Base-by-base conservation (phyloP, 208 protist genomes). In the Crithidia mellificae region DNA sequence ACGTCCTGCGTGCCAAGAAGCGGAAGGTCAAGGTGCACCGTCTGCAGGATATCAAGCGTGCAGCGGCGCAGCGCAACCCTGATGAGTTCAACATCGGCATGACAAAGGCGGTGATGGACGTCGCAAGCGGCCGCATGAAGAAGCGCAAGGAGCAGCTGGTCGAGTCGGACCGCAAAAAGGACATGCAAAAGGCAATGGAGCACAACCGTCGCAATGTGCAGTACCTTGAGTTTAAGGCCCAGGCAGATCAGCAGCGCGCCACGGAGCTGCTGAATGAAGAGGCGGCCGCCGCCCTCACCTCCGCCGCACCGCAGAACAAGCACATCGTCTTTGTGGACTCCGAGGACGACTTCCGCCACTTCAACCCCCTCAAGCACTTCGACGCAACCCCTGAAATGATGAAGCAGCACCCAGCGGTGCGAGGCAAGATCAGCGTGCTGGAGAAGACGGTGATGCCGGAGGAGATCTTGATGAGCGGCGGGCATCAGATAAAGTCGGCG, bases 11-110 rank as follows among this genome's bases (percentile, higher is more conserved):
- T 20, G 76, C 93, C 8, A 85, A 89, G 47, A 84, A 88, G 68
- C 80, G 89, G 22, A 84, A 93, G 49, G 69, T 72, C 0, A 97
- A 97, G 67, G 78, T 94, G 15, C 61, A 87, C 56, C 74, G 78
- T 15, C 78, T 98, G 19, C 63, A 83, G 51, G 43, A 91, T 44
- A 74, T 98, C 30, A 91, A 93, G 73, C 82, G 92, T 0, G 84
- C 85, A 4, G 93, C 88, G 4, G 88, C 92, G 24, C 87, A 96
- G 66, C 87, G 92, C 46, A 98, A 98, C 64, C 93, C 93, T 1
- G 93, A 98, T 83, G 95, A 98, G 77, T 98, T 96, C 65, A 77
- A 97, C 65, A 95, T 96, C 65, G 89, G 85, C 52, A 98, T 98
- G 95, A 96, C 93, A 0, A 91, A 93, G 77, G 77, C 87, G 17